A percentile compares a stretch with the other conserved stretches of the same genome.
These are phyloP conservation scores for Suaeda aralocaspica DNA, from an alignment of 148 eudicot species.

Conservation along the genomic window DNA sequence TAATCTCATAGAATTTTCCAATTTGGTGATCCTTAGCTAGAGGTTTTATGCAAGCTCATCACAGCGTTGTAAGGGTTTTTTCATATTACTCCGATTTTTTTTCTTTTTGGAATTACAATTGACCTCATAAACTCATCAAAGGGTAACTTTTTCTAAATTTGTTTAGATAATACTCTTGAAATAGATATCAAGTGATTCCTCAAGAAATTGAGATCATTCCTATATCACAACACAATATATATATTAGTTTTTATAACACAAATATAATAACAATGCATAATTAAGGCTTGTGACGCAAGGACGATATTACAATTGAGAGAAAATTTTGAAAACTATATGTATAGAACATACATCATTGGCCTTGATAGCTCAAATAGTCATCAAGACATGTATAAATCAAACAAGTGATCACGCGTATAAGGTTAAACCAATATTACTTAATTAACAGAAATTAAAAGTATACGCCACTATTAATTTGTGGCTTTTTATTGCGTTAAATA, in stretches of 20 bases:
- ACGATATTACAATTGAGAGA: background rate
- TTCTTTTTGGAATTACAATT: too few species aligned
- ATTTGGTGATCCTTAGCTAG: too few species aligned
- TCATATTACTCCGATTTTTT: too few species aligned
- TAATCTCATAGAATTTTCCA: too few species aligned
- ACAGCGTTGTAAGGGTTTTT: too few species aligned
- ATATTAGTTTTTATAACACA: conserved; percentile 16
- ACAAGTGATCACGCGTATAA: too few species aligned
- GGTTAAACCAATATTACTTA: background rate
- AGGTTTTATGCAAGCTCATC: too few species aligned
- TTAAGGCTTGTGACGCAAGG: too few species aligned
- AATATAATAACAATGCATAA: conserved; percentile 18
- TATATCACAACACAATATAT: conserved; percentile 12
- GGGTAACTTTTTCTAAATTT: too few species aligned
- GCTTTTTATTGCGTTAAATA: conserved; percentile 28
- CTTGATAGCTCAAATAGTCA: background rate
- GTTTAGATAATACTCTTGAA: too few species aligned
- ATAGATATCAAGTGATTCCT: background rate
- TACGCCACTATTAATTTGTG: conserved; percentile 20
- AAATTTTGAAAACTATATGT: background rate
- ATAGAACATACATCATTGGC: conserved; percentile 1
- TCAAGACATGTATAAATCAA: conserved; percentile 14
- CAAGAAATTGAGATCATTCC: background rate
- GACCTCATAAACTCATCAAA: too few species aligned
- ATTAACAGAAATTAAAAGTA: background rate